Evolutionary conservation across 306 rosid genomes (phyloP).

Genomic region (Cotoneaster glaucophyllus): DNA sequence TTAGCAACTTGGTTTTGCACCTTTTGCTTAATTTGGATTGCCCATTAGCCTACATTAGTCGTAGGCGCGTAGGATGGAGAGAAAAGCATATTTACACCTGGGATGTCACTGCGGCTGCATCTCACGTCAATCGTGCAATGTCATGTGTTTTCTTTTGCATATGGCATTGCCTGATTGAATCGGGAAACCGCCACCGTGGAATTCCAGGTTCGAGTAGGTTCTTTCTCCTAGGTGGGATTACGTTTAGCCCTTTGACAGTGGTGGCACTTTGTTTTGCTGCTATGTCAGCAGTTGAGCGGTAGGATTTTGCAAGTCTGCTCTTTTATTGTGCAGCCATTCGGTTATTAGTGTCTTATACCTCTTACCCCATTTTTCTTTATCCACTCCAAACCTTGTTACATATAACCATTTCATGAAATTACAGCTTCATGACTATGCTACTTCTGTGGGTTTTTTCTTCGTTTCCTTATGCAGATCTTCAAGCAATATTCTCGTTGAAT

Average conservation of each 20-base stretch:
- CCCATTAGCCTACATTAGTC: background rate
- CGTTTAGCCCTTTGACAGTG: background rate
- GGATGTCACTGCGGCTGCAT: no score
- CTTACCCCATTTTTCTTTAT: background rate
- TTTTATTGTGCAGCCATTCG: background rate
- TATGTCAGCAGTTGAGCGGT: background rate
- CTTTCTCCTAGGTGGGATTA: background rate
- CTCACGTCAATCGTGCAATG: no score
- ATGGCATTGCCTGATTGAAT: no score
- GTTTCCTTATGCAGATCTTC: background rate
- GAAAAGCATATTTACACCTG: no score
- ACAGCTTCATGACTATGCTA: background rate
- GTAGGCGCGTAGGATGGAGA: no score
- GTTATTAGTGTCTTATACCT: background rate
- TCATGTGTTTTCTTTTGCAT: no score
- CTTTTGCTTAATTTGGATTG: background rate
- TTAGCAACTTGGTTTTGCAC: background rate
- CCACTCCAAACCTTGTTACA: background rate
- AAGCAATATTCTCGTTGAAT: background rate
- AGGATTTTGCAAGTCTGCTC: background rate
- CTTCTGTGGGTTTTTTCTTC: background rate
- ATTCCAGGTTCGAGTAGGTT: no score
- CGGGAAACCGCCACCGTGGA: no score
- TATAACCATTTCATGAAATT: background rate
- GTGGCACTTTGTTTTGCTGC: background rate